Conservation (phyloP, 1,284 basidiomycete genomes). For the Leccinum solheimii region DNA sequence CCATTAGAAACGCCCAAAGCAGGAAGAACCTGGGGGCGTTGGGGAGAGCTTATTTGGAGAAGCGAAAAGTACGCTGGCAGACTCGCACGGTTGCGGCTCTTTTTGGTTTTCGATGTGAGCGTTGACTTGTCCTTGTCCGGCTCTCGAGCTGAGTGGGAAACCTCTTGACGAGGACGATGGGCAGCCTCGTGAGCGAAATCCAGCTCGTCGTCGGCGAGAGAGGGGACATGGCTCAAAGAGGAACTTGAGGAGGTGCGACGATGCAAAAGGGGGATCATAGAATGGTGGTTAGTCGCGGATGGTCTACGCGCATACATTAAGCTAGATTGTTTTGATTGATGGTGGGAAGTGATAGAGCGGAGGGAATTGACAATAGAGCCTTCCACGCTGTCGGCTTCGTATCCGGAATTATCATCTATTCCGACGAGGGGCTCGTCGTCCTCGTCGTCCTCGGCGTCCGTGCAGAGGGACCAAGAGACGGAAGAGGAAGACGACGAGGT, state of each 20-base stretch:
- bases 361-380: constrained; percentile 24
- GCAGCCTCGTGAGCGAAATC: constrained; percentile 39
- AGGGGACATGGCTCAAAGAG: constrained; percentile 42
- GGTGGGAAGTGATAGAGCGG: constrained; percentile 41
- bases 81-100: constrained; percentile 65
- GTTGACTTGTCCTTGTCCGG: constrained; percentile 37
- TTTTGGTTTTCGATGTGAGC: constrained; percentile 48
- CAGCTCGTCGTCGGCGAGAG: constrained; percentile 44
- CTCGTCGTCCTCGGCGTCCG: constrained; percentile 60
- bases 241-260: constrained; percentile 48
- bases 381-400: constrained; percentile 35
- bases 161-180: constrained; percentile 23
- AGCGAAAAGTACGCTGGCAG: constrained; percentile 77
- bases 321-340: constrained; percentile 35
- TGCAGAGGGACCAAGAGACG: constrained; percentile 55
- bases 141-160: constrained; percentile 29
- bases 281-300: constrained; percentile 67
- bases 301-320: constrained; percentile 69
- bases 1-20: constrained; percentile 49
- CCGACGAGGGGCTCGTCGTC: constrained; percentile 42
- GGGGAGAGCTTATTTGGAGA: constrained; percentile 52
- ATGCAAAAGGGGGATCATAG: constrained; percentile 58
- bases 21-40: constrained; percentile 42
- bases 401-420: constrained; percentile 41
- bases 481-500: constrained; percentile 62